Percentiles rank a stretch among this genome's conserved stretches.
These are phyloP conservation scores for Neurospora sp. DNA, from an alignment of 495 filamentous ascomycete species.

Conservation along the genomic window DNA sequence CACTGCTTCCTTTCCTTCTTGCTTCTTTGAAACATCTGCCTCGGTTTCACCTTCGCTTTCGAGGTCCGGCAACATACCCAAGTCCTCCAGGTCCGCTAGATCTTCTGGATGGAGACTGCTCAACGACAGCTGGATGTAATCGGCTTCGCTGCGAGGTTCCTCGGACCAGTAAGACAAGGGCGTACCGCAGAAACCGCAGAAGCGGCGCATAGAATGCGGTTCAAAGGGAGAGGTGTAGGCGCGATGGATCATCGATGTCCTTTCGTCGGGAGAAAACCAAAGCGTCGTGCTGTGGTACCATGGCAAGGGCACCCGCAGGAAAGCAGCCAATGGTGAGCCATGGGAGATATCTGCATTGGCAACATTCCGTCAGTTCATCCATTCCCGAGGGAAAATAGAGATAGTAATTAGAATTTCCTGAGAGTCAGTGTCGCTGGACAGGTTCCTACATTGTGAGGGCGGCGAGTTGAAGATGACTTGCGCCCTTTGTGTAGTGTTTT, in stretches of 20 bases:
- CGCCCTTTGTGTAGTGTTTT: constrained; percentile 34
- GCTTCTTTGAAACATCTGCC: constrained; percentile 6
- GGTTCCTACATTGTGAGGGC: constrained; percentile 51
- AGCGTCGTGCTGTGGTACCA: constrained; percentile 65
- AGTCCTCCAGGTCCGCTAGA: constrained; percentile 55
- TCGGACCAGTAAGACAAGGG: constrained; percentile 75
- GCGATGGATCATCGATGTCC: constrained; percentile 58
- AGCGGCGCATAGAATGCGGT: constrained; percentile 55
- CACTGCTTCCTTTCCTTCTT: constrained; percentile 12
- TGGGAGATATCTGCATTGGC: constrained; percentile 47
- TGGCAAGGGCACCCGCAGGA: constrained; percentile 67
- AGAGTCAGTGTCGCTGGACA: constrained; percentile 2
- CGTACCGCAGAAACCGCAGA: constrained; percentile 87
- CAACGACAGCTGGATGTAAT: constrained; percentile 66
- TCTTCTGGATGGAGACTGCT: constrained; percentile 59
- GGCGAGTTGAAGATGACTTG: constrained; percentile 62
- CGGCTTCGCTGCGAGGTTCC: constrained; percentile 51
- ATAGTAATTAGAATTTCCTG: neutral
- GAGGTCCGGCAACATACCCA: constrained; percentile 48
- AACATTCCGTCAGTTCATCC: constrained; percentile 1
- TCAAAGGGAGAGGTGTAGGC: constrained; percentile 54
- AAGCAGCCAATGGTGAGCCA: constrained; percentile 56
- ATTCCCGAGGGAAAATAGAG: neutral
- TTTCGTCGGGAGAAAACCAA: constrained; percentile 71
- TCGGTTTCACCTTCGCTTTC: constrained; percentile 31